Conservation (phyloP, 2,329 filamentous ascomycete genomes). For the Claviceps sp. region DNA sequence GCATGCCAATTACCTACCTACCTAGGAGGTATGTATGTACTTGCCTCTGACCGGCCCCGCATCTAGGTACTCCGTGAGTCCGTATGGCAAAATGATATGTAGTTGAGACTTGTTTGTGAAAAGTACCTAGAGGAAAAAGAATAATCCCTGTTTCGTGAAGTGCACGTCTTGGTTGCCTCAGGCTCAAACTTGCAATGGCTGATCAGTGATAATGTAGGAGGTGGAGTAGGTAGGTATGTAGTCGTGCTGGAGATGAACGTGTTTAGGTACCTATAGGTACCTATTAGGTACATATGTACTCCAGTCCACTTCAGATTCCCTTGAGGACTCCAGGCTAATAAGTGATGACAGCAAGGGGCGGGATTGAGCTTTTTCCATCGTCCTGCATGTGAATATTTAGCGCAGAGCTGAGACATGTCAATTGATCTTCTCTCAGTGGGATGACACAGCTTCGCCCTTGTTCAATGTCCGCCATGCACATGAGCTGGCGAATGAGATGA, state of each 20-base stretch:
- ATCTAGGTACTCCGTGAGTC: constrained; percentile 17
- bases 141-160: constrained; percentile 9
- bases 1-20: too few relatives aligned
- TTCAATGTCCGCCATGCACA: too few relatives aligned
- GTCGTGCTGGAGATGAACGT: constrained; percentile 19
- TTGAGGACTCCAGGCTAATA: constrained; percentile 10
- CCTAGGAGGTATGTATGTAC: constrained; percentile 9
- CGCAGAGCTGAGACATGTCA: not conserved
- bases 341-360: constrained; percentile 2
- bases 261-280: constrained; percentile 16
- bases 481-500: too few relatives aligned
- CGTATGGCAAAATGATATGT: constrained; percentile 30
- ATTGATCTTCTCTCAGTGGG: not conserved
- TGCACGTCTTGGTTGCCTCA: constrained; percentile 12
- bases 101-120: constrained; percentile 22
- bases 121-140: constrained; percentile 8
- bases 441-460: not conserved
- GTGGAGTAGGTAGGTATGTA: too few relatives aligned
- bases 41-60: constrained; percentile 28
- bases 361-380: too few relatives aligned
- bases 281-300: constrained; percentile 5
- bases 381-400: not conserved
- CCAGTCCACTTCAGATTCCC: not conserved
- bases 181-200: constrained; percentile 14
- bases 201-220: constrained; percentile 5